A percentile compares a stretch with the other conserved stretches of the same genome.
phyloP scores from a whole-genome alignment of 768 basidiomycete genomes.

The Naganishia vaughanmartiniae region DNA sequence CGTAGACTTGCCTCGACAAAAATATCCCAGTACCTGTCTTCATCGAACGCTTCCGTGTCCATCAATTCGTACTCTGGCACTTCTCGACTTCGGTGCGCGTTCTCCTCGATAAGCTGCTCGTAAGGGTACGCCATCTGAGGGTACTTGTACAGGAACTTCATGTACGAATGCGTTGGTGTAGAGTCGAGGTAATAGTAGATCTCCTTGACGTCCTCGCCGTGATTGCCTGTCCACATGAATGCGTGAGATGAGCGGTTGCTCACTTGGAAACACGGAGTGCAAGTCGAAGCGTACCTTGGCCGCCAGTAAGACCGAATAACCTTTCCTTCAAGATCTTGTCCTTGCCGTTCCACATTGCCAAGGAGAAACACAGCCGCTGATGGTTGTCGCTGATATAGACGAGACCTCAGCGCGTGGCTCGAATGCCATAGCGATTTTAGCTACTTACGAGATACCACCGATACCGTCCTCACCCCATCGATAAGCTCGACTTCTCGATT shows the following conservation, averaged over 20 bases:
- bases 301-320: conserved; percentile 90
- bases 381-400: conserved; percentile 88
- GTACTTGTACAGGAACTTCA: conserved; percentile 99
- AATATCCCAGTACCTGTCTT: conserved; percentile 95
- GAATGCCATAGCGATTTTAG: neutral
- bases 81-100: conserved; percentile 72
- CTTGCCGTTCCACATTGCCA: conserved; percentile 90
- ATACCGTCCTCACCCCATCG: conserved; percentile 99
- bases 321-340: conserved; percentile 96
- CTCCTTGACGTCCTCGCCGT: conserved; percentile 99
- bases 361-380: conserved; percentile 82
- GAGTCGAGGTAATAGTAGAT: conserved; percentile 98
- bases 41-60: conserved; percentile 86
- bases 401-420: too few relatives aligned
- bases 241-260: conserved; percentile 4
- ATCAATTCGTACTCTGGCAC: conserved; percentile 89
- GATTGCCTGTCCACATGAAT: conserved; percentile 64
- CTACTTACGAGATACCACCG: conserved; percentile 73
- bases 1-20: conserved; percentile 82
- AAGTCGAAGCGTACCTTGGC: conserved; percentile 58
- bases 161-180: conserved; percentile 98
- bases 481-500: conserved; percentile 66
- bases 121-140: conserved; percentile 90
- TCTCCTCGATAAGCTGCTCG: conserved; percentile 86
- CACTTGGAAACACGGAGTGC: neutral